These are phyloP conservation scores for Aspergillus avenaceus DNA, from an alignment of 495 filamentous ascomycete genomes.

Conservation along the genomic window DNA sequence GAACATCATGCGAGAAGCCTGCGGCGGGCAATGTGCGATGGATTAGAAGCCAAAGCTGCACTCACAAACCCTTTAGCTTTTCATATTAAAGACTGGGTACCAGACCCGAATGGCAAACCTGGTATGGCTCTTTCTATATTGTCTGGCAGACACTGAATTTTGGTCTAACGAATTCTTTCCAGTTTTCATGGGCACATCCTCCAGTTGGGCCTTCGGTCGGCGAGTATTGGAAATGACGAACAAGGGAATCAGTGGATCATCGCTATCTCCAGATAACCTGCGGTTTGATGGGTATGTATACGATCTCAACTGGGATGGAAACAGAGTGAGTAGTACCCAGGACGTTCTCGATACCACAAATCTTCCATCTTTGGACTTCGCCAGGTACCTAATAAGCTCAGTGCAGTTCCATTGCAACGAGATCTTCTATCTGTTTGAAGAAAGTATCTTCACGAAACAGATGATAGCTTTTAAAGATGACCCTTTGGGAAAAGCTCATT, in stretches of 20 bases:
- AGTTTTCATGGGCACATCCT: conserved; percentile 2
- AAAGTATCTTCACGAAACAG: background rate
- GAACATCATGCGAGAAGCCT: background rate
- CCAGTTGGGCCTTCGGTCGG: background rate
- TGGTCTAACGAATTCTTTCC: background rate
- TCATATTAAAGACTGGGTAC: background rate
- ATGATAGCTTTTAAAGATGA: background rate
- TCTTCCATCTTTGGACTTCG: background rate
- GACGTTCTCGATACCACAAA: background rate
- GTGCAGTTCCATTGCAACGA: background rate
- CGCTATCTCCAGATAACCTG: background rate
- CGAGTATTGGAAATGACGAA: background rate
- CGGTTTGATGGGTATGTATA: background rate
- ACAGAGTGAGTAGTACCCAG: background rate
- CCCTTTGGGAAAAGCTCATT: background rate
- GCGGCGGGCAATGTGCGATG: background rate
- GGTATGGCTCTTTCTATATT: background rate
- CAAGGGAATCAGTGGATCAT: background rate
- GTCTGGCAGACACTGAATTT: background rate
- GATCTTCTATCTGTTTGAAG: background rate
- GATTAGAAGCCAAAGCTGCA: background rate
- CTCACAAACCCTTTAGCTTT: background rate
- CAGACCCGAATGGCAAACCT: background rate
- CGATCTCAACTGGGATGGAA: background rate
- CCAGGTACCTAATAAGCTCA: background rate